phyloP scores from a whole-genome alignment of 805 yeast species.

The Blastobotrys peoriensis region DNA sequence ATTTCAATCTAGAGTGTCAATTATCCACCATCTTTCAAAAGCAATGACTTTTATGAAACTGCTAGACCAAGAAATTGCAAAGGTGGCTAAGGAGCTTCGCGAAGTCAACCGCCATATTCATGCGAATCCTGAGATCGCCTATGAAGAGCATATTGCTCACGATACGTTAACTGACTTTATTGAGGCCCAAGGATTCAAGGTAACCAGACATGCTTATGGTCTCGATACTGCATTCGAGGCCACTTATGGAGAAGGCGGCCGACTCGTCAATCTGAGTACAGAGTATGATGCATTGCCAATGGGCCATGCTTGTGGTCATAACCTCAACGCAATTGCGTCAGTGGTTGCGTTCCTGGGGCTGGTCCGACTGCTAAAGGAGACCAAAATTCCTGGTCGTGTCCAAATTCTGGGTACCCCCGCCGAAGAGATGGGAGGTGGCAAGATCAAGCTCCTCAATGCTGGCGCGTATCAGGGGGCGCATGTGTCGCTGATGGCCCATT shows the following conservation, averaged over 20 bases:
- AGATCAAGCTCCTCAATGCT: constrained; percentile 22
- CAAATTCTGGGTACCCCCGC: constrained; percentile 29
- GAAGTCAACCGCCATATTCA: constrained; percentile 30
- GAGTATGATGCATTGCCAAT: constrained; percentile 29
- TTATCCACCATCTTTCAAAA: neutral
- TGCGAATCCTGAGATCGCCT: constrained; percentile 9
- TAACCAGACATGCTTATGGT: constrained; percentile 24
- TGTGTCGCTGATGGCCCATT: constrained; percentile 28
- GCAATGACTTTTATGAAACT: neutral
- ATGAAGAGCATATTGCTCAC: constrained; percentile 26
- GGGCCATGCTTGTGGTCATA: constrained; percentile 32
- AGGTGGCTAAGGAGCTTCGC: neutral
- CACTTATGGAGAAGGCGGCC: constrained; percentile 11
- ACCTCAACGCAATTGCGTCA: constrained; percentile 25
- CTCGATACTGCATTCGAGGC: constrained; percentile 23
- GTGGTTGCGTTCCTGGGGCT: constrained; percentile 21
- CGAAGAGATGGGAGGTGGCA: constrained; percentile 30
- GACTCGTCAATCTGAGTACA: constrained; percentile 25
- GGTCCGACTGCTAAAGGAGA: constrained; percentile 22
- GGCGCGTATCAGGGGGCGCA: constrained; percentile 26
- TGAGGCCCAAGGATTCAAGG: constrained; percentile 22
- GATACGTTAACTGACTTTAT: constrained; percentile 21
- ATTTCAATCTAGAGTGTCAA: too few species aligned
- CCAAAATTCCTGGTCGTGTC: constrained; percentile 26
- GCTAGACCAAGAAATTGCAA: neutral